These are phyloP conservation scores for Hsuehochloa calcarea DNA, from an alignment of 176 grass and related monocot genomes.

Conservation along the genomic window DNA sequence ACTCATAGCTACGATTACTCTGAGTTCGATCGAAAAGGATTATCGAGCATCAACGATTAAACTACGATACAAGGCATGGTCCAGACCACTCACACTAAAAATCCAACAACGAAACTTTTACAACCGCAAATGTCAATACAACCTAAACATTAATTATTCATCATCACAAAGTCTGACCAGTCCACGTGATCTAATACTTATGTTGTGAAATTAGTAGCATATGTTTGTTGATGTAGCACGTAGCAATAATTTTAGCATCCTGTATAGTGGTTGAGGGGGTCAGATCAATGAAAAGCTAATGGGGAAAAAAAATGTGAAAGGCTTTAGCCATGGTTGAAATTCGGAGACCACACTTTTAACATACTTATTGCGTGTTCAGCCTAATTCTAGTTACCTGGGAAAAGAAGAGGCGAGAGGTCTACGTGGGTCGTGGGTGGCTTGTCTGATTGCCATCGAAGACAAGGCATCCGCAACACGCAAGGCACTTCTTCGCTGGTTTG, in stretches of 20 bases:
- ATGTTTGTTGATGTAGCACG: neutral
- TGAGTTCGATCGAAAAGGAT: no score
- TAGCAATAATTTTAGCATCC: neutral
- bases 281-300: neutral
- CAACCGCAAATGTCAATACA: no score
- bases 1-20: no score
- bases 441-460: neutral
- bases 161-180: no score
- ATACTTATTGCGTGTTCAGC: neutral
- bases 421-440: neutral
- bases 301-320: neutral
- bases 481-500: neutral
- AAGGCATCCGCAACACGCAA: conserved; percentile 3
- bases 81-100: no score
- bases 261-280: neutral
- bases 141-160: no score
- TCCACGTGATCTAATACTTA: no score
- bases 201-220: neutral
- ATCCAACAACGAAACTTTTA: no score
- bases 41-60: no score
- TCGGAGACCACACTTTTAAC: neutral
- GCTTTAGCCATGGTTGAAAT: neutral
- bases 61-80: no score
- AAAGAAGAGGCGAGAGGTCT: neutral
- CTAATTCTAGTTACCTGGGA: neutral